Evolutionary conservation across 768 basidiomycete species (phyloP).

Genomic region (Tylopilus vinaceipallidus): DNA sequence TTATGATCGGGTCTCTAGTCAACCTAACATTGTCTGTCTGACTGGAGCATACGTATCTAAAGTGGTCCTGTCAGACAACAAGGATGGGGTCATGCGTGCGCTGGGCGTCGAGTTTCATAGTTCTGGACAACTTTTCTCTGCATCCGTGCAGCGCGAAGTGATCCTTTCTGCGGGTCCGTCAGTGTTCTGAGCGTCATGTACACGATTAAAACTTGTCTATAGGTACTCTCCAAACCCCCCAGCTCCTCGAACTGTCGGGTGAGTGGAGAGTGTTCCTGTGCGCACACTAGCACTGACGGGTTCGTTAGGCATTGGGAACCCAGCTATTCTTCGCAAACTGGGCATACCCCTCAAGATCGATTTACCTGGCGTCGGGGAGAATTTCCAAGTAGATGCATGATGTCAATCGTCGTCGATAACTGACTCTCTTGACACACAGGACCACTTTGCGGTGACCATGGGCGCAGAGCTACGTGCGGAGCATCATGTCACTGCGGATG

Average conservation of each 20-base stretch:
- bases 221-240: conserved; percentile 34
- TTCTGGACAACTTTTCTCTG: conserved; percentile 16
- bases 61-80: conserved; percentile 13
- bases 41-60: conserved; percentile 26
- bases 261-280: not conserved
- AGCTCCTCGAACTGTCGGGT: conserved; percentile 36
- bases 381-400: conserved; percentile 24
- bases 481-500: conserved; percentile 12
- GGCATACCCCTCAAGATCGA: conserved; percentile 30
- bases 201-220: not conserved
- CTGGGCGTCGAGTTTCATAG: conserved; percentile 22
- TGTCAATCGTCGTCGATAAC: not conserved
- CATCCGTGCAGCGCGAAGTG: conserved; percentile 17
- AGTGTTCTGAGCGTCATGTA: not conserved
- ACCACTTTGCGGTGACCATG: conserved; percentile 11
- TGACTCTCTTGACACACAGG: conserved; percentile 5
- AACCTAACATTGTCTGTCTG: conserved; percentile 23
- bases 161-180: conserved; percentile 18
- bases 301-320: conserved; percentile 12
- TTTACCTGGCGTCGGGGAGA: conserved; percentile 37
- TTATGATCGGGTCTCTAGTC: conserved; percentile 17
- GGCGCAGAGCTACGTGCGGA: conserved; percentile 13
- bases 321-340: conserved; percentile 7
- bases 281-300: not conserved
- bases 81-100: conserved; percentile 6